Conservation (phyloP, 106 monocot genomes). For the Gastrodia elata region DNA sequence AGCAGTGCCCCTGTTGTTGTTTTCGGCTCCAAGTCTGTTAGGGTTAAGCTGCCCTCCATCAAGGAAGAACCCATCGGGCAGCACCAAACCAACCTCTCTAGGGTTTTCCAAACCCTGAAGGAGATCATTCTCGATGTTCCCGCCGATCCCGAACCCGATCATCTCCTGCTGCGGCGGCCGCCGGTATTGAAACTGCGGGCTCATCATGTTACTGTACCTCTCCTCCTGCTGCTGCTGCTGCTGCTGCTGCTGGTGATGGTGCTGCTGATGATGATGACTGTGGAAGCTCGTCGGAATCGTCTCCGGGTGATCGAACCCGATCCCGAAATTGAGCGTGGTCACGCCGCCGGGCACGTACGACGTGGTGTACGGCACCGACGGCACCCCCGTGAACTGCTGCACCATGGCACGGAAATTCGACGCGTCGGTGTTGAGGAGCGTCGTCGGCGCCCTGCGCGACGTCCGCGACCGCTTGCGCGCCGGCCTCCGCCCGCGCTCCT, state of each 20-base stretch:
- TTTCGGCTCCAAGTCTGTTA: background rate
- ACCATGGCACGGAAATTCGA: slow-evolving; percentile 61
- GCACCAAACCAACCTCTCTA: background rate
- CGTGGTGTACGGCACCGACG: slow-evolving; percentile 13
- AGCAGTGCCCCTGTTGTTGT: background rate
- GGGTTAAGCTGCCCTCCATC: background rate
- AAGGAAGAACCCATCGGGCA: slow-evolving; percentile 8
- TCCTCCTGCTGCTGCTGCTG: background rate
- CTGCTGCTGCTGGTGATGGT: background rate
- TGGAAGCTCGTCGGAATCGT: background rate
- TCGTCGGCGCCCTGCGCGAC: slow-evolving; percentile 42
- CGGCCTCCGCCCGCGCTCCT: background rate
- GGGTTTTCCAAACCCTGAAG: background rate
- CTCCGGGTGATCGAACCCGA: background rate
- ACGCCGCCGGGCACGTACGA: background rate
- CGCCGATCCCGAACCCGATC: slow-evolving; percentile 6
- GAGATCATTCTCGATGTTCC: background rate
- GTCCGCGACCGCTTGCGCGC: slow-evolving; percentile 29
- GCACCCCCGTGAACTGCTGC: slow-evolving; percentile 55
- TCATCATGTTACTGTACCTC: background rate
- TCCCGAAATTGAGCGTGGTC: background rate
- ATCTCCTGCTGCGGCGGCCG: slow-evolving; percentile 4
- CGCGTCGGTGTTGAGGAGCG: slow-evolving; percentile 57
- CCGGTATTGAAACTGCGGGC: background rate
- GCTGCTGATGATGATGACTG: background rate